Evolutionary conservation across 2,329 filamentous ascomycete genomes (phyloP).

Genomic region (Phaeophleospora eucalypticola): DNA sequence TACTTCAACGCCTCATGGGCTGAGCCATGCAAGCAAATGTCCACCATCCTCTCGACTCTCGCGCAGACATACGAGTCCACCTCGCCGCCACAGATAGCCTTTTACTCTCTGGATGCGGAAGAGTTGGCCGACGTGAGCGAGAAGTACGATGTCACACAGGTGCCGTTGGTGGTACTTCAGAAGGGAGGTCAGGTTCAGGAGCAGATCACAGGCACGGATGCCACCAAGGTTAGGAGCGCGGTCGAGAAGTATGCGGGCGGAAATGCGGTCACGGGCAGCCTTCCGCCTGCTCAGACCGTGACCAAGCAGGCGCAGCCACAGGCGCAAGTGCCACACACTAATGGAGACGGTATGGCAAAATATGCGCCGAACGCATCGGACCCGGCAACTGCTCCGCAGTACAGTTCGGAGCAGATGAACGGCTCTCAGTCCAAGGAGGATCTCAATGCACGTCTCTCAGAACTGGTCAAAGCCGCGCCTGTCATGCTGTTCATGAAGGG

Average conservation of each 20-base stretch:
- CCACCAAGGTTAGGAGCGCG: slow-evolving; percentile 74
- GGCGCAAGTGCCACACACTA: slow-evolving; percentile 16
- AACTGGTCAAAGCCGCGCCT: slow-evolving; percentile 89
- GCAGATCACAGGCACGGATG: slow-evolving; percentile 84
- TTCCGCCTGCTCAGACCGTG: slow-evolving; percentile 41
- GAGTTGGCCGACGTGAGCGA: slow-evolving; percentile 90
- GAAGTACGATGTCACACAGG: slow-evolving; percentile 87
- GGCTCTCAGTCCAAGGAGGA: slow-evolving; percentile 67
- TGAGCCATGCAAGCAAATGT: slow-evolving; percentile 92
- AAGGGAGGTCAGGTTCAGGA: slow-evolving; percentile 72
- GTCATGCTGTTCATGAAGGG: slow-evolving; percentile 99
- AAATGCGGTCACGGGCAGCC: slow-evolving; percentile 32
- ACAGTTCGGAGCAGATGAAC: slow-evolving; percentile 38
- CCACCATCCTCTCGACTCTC: slow-evolving; percentile 76
- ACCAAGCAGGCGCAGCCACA: slow-evolving; percentile 15
- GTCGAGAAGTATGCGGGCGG: slow-evolving; percentile 73
- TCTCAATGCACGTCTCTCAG: slow-evolving; percentile 71
- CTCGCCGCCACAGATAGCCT: slow-evolving; percentile 64
- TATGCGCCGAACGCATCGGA: slow-evolving; percentile 44
- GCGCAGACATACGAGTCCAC: slow-evolving; percentile 76
- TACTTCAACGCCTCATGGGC: slow-evolving; percentile 98
- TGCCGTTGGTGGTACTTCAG: slow-evolving; percentile 84
- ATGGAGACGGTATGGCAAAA: slow-evolving; percentile 35
- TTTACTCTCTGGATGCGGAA: slow-evolving; percentile 91
- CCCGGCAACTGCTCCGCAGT: slow-evolving; percentile 46